These are phyloP conservation scores for Xerocomus nothofagi DNA, from an alignment of 1,284 basidiomycete species.

Conservation along the genomic window DNA sequence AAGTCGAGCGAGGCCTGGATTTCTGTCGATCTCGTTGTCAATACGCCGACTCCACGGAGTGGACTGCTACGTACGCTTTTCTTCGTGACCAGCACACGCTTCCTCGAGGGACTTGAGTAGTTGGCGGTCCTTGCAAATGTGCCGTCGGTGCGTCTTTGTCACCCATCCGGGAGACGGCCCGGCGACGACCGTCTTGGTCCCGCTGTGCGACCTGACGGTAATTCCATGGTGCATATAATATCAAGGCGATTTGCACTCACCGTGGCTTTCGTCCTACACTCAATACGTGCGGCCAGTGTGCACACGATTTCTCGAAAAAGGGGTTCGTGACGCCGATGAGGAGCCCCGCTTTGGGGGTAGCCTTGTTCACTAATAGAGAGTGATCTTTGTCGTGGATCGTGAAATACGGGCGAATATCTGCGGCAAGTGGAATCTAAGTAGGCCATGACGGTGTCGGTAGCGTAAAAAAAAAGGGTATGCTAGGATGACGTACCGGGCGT, in stretches of 20 bases:
- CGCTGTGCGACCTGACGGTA: slow-evolving; percentile 12
- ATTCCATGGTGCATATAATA: slow-evolving; percentile 1
- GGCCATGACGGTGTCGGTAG: background rate
- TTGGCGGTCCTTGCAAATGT: slow-evolving; percentile 81
- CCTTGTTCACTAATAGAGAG: slow-evolving; percentile 71
- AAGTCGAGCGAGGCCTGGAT: slow-evolving; percentile 67
- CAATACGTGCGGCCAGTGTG: slow-evolving; percentile 91
- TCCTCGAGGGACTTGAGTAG: slow-evolving; percentile 70
- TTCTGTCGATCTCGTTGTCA: slow-evolving; percentile 39
- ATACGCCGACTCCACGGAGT: background rate
- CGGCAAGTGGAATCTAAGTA: slow-evolving; percentile 74
- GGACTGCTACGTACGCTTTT: slow-evolving; percentile 48
- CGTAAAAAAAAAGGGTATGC: background rate
- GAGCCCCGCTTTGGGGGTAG: slow-evolving; percentile 82
- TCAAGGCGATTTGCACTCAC: slow-evolving; percentile 35
- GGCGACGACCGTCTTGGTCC: slow-evolving; percentile 34
- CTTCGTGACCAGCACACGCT: slow-evolving; percentile 50
- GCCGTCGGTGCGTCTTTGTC: slow-evolving; percentile 78
- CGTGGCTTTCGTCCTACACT: slow-evolving; percentile 54
- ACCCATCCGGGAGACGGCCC: slow-evolving; percentile 72
- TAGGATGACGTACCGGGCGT: slow-evolving; percentile 63
- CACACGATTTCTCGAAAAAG: slow-evolving; percentile 84
- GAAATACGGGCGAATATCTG: slow-evolving; percentile 91
- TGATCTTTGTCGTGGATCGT: slow-evolving; percentile 95
- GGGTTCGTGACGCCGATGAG: slow-evolving; percentile 95